Percentiles rank a stretch among this genome's conserved stretches.
phyloP scores from a whole-genome alignment of 2,329 filamentous ascomycete species.

The Colletotrichum karsti region DNA sequence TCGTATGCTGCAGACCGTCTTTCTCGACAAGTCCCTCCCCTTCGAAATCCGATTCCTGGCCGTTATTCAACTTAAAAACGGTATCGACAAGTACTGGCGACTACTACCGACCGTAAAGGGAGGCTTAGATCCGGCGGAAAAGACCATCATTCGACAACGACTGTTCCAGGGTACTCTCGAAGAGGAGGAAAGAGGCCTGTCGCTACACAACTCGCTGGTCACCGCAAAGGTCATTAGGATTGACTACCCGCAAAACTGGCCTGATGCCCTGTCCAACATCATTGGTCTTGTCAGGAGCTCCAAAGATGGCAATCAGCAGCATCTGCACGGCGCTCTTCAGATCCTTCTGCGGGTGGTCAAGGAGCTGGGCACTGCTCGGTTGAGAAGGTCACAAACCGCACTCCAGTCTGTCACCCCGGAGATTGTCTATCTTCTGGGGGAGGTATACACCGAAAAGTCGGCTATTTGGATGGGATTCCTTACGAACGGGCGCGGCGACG shows the following conservation, averaged over 20 bases:
- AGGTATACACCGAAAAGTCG: slow-evolving; percentile 81
- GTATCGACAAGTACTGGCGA: slow-evolving; percentile 94
- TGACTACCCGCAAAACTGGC: slow-evolving; percentile 91
- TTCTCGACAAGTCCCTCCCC: slow-evolving; percentile 81
- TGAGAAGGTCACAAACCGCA: slow-evolving; percentile 78
- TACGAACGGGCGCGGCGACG: slow-evolving; percentile 64
- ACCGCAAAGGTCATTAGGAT: slow-evolving; percentile 88
- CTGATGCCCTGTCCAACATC: slow-evolving; percentile 66
- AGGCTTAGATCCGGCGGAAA: slow-evolving; percentile 78
- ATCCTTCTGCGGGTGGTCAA: slow-evolving; percentile 89
- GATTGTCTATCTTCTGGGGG: slow-evolving; percentile 80
- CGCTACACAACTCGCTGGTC: slow-evolving; percentile 87
- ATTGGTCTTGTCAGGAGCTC: slow-evolving; percentile 71
- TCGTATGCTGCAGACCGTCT: slow-evolving; percentile 68
- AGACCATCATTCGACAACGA: slow-evolving; percentile 76
- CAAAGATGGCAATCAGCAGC: slow-evolving; percentile 65
- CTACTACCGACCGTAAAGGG: slow-evolving; percentile 64
- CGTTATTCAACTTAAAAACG: slow-evolving; percentile 95
- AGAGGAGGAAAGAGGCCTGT: slow-evolving; percentile 79
- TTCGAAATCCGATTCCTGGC: slow-evolving; percentile 85
- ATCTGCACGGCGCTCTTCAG: slow-evolving; percentile 76
- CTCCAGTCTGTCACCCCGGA: slow-evolving; percentile 84
- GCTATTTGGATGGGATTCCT: slow-evolving; percentile 73
- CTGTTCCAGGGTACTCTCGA: slow-evolving; percentile 80
- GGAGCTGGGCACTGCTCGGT: slow-evolving; percentile 82